These are phyloP conservation scores for Gossypium stocksii DNA, from an alignment of 345 rosid genomes.

Conservation along the genomic window DNA sequence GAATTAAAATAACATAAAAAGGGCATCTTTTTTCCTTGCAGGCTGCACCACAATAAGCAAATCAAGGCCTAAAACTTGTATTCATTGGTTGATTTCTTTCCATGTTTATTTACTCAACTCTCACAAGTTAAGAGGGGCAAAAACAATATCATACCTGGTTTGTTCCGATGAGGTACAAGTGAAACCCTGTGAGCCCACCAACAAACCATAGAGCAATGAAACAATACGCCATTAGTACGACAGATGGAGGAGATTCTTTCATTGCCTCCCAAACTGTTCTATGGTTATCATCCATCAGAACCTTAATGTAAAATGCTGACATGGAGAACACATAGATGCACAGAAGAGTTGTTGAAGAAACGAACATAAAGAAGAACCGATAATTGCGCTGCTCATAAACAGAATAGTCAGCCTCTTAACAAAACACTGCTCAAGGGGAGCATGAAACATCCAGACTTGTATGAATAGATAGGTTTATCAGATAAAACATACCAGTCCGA, in stretches of 20 bases:
- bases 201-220: conserved; percentile 90
- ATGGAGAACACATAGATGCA: conserved; percentile 84
- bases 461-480: conserved; percentile 1
- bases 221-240: conserved; percentile 71
- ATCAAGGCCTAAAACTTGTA: not conserved
- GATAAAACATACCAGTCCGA: conserved; percentile 71
- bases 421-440: not conserved
- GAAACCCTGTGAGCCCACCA: conserved; percentile 93
- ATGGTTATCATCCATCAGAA: conserved; percentile 64
- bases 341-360: conserved; percentile 77
- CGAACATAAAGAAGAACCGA: conserved; percentile 92
- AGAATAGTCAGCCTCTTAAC: conserved; percentile 15
- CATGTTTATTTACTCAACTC: not conserved
- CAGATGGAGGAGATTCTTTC: conserved; percentile 84
- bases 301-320: conserved; percentile 81
- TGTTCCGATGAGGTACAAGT: conserved; percentile 78
- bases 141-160: conserved; percentile 60
- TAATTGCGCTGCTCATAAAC: conserved; percentile 79
- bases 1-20: not conserved
- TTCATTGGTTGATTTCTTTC: not conserved
- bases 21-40: not conserved
- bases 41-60: not conserved
- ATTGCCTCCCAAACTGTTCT: conserved; percentile 81
- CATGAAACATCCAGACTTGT: not conserved
- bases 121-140: not conserved